Evolutionary conservation across 1,284 basidiomycete genomes (phyloP), one percentile per base, ranked within the genome.

Genomic region (Cryptococcus sp.): DNA sequence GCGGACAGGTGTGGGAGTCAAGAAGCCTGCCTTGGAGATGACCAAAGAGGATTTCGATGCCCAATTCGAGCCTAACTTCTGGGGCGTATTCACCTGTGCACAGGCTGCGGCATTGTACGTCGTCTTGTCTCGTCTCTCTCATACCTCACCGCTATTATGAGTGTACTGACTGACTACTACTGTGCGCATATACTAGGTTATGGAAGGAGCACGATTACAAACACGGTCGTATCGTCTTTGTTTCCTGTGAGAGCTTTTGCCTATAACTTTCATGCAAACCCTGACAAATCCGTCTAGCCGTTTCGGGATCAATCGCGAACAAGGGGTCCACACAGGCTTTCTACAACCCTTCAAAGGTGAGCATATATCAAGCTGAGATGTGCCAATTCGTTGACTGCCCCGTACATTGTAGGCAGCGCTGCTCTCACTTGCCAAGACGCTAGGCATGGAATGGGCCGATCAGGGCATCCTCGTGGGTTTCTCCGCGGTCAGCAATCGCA

Each of bases 361-460:
- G 65, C 22, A 16, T 16, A n/a, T 44, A 44, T n/a, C 41, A 6
- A 22, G 41, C 13, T 16, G 6, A 44, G n/a, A 11, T 11, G 41
- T 11, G 5, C 13, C 41, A 8, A 7, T 13, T 15, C 5, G 23
- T 41, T 20, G n/a, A n/a, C 19, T 26, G 20, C 16, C 38, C n/a
- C 29, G 16, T 16, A 37, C 39, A 15, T 10, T n/a, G 43, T 26
- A 60, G 60, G 66, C 62, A 16, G 69, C 65, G n/a, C 58, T 68
- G 41, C 61, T 55, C 29, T 55, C 54, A 50, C 66, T 73, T n/a
- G 67, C 68, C 38, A 67, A 66, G 51, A 58, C 54, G 13, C 53
- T 73, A 16, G 65, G 69, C 0, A 68, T 71, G 65, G 71, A 73
- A 51, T 73, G 71, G 71, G 62, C 64, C n/a, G 63, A 65, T 13